Conservation (phyloP, 2,329 filamentous ascomycete species). For the Neofusicoccum kwambonambiense region DNA sequence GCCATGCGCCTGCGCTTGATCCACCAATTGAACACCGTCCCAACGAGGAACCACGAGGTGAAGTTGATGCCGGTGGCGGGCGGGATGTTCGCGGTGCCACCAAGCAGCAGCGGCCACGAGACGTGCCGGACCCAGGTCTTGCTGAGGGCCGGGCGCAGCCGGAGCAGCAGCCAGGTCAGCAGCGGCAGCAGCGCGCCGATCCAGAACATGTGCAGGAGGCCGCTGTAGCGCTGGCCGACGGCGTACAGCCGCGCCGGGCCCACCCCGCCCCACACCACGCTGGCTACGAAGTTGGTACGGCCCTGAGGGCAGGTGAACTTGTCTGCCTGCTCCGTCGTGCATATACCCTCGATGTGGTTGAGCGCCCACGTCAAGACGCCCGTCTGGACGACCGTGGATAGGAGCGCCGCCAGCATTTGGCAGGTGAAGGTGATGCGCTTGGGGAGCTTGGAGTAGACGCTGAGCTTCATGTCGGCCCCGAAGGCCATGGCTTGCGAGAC, state of each 20-base stretch:
- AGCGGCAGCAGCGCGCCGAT: slow-evolving; percentile 63
- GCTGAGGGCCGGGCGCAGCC: slow-evolving; percentile 64
- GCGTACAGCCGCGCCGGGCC: slow-evolving; percentile 70
- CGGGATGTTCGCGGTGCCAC: slow-evolving; percentile 42
- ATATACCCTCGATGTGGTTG: slow-evolving; percentile 62
- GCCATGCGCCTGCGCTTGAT: slow-evolving; percentile 64
- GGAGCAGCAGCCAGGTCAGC: slow-evolving; percentile 59
- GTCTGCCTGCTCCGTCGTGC: slow-evolving; percentile 40
- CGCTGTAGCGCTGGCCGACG: slow-evolving; percentile 59
- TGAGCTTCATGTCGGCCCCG: slow-evolving; percentile 32
- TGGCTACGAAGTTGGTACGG: slow-evolving; percentile 66
- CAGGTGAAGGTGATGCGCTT: slow-evolving; percentile 67
- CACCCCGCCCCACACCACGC: slow-evolving; percentile 62
- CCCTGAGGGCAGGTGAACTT: slow-evolving; percentile 58
- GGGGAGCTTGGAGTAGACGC: slow-evolving; percentile 56
- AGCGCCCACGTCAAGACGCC: slow-evolving; percentile 59
- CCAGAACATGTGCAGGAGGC: slow-evolving; percentile 70
- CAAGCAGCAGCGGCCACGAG: slow-evolving; percentile 39
- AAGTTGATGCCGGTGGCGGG: slow-evolving; percentile 71
- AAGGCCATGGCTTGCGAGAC: slow-evolving; percentile 11
- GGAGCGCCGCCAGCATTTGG: slow-evolving; percentile 64
- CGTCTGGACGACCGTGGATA: slow-evolving; percentile 67
- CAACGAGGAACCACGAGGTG: slow-evolving; percentile 67
- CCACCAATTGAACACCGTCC: slow-evolving; percentile 66
- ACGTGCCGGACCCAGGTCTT: slow-evolving; percentile 66